phyloP scores from a whole-genome alignment of 805 yeast species.

The Cyberlindnera amylophila region DNA sequence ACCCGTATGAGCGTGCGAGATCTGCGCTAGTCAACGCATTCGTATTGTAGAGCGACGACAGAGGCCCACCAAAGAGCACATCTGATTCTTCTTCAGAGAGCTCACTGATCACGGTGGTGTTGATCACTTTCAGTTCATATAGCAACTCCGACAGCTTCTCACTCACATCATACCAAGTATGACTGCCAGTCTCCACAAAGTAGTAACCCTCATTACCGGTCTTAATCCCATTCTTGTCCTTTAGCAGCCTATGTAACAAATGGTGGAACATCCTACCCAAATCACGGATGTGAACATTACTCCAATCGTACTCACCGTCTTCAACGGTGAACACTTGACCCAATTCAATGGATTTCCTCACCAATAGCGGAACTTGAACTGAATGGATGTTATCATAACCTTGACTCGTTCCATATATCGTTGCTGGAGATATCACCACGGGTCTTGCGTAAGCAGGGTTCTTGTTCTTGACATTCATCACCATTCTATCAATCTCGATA shows the following conservation, averaged over 20 bases:
- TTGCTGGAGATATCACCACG: constrained; percentile 33
- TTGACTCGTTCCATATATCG: constrained; percentile 32
- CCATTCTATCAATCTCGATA: constrained; percentile 26
- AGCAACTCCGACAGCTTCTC: constrained; percentile 24
- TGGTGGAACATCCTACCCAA: constrained; percentile 31
- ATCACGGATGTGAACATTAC: constrained; percentile 34
- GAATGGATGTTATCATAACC: constrained; percentile 32
- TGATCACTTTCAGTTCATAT: constrained; percentile 14
- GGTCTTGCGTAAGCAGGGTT: constrained; percentile 30
- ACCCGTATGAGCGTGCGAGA: constrained; percentile 28
- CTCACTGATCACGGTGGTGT: constrained; percentile 18
- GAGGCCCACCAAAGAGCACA: constrained; percentile 13
- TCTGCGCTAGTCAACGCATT: constrained; percentile 30
- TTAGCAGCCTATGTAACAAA: constrained; percentile 23
- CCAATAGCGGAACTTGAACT: constrained; percentile 30
- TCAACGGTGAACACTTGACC: constrained; percentile 28
- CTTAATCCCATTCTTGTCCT: constrained; percentile 24
- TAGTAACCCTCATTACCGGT: constrained; percentile 34
- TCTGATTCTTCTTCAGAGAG: constrained; percentile 19
- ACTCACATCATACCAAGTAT: constrained; percentile 31
- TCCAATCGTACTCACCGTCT: constrained; percentile 34
- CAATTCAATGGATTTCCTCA: constrained; percentile 19
- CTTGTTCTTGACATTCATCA: constrained; percentile 29
- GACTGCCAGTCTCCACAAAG: constrained; percentile 32
- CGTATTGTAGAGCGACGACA: constrained; percentile 28